Base-by-base conservation (phyloP, 345 rosid species). In the Isatis tinctoria region DNA sequence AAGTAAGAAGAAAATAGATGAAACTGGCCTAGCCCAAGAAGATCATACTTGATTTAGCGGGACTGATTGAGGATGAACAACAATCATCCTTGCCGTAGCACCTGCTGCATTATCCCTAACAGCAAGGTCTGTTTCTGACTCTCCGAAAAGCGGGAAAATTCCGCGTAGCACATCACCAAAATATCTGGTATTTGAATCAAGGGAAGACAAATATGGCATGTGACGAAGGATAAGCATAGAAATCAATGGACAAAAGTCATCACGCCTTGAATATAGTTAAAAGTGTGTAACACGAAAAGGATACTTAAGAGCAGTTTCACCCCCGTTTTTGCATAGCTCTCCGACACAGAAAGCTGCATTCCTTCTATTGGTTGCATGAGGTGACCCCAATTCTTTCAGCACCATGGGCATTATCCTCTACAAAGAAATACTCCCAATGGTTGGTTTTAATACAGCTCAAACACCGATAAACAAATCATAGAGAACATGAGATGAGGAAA, bases 291-390 rank as follows among this genome's bases (percentile, higher is more conserved):
- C 39, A 57, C 6, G 13, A 64, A 75, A 87, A 88, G 92, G 92
- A 90, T 92, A 96, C 99, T 84, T 92, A 71, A 96, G 77, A 76
- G 89, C 58, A 47, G 86, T 76, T 79, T 92, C 96, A 2, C 96
- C 93, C 40, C 99, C 99, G 81, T 92, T 96, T 82, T 87, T 92
- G 83, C 98, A 91, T 61, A 96, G 79, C 75, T 96, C 99, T 61
- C 99, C 99, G 2, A 78, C 97, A 83, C 98, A 96, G 82, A 96
- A 96, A 74, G 98, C 99, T 66, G 99, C 98, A 78, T 96, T 96
- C 74, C 99, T 92, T 81, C 96, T 87, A 73, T 96, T 96, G 47
- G 98, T 96, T 82, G 98, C 83, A 20, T 86, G 90, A 0, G 98
- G 69, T 52, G 97, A 92, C 60, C 85, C 84, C 47, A 96, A 79